Evolutionary conservation across 225 moss, liverwort and hornwort species (phyloP).

Genomic region (Ulota crispa): DNA sequence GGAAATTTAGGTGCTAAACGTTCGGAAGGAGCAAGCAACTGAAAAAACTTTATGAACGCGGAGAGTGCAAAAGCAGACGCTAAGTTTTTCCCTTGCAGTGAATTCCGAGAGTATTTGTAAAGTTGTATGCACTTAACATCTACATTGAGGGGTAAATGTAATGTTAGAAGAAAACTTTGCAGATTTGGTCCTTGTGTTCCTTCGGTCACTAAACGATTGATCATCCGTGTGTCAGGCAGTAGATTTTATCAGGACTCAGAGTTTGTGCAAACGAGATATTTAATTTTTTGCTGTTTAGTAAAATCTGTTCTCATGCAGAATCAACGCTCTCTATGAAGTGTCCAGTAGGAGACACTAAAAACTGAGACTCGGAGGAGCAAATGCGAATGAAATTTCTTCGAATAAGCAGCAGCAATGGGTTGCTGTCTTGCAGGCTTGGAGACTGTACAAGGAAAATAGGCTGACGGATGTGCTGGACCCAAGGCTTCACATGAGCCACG

Average conservation of each 20-base stretch:
- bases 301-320: neutral
- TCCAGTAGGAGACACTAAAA: neutral
- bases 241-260: neutral
- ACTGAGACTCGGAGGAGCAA: too few relatives aligned
- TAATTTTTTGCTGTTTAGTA: neutral
- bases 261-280: neutral
- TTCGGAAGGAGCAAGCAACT: neutral
- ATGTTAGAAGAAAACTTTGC: neutral
- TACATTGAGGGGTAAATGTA: neutral
- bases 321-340: neutral
- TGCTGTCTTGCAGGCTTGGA: slow-evolving; percentile 4
- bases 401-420: too few relatives aligned
- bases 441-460: slow-evolving; percentile 8
- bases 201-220: neutral
- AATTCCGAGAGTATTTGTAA: neutral
- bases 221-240: neutral
- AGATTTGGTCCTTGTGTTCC: neutral
- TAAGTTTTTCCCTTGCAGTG: neutral
- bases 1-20: neutral
- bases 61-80: neutral
- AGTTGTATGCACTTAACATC: neutral
- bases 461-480: slow-evolving; percentile 5
- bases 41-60: neutral
- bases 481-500: neutral
- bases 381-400: neutral